Evolutionary conservation across 148 eudicot genomes (phyloP).

Genomic region (Chenopodium suecicum): DNA sequence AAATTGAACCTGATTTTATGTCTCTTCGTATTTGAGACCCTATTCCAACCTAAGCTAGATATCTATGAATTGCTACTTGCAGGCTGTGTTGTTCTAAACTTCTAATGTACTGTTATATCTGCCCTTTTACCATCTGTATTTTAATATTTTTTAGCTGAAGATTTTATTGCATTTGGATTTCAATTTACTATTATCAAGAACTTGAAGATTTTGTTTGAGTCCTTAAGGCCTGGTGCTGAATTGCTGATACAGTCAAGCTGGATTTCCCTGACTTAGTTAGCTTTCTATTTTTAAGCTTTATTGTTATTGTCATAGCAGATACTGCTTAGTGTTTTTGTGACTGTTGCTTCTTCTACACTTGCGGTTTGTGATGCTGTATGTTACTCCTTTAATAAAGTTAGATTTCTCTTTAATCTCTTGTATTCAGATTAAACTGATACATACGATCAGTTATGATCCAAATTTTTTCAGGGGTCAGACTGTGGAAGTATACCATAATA

Average conservation of each 20-base stretch:
- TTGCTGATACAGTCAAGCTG: not conserved
- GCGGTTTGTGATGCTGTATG: not conserved
- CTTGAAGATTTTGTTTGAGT: not conserved
- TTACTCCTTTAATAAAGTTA: not conserved
- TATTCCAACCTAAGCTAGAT: not conserved
- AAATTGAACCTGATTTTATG: not conserved
- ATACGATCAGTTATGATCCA: not conserved
- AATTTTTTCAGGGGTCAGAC: not conserved
- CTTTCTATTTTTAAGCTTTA: not conserved
- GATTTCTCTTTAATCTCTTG: not conserved
- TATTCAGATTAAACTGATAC: too few relatives aligned
- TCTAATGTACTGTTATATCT: not conserved
- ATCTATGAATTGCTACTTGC: not conserved
- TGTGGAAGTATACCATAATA: not conserved
- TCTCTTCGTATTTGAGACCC: not conserved
- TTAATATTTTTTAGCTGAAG: not conserved
- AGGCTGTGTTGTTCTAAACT: not conserved
- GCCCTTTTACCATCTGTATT: not conserved
- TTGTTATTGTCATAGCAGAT: too few relatives aligned
- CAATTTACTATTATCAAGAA: not conserved
- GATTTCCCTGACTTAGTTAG: not conserved
- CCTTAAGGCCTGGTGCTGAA: not conserved
- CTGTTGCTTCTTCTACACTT: not conserved
- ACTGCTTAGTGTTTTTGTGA: not conserved
- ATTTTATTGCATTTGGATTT: not conserved